Base-by-base conservation (phyloP, 2,329 filamentous ascomycete genomes). In the Ophioceras dolichostomum region DNA sequence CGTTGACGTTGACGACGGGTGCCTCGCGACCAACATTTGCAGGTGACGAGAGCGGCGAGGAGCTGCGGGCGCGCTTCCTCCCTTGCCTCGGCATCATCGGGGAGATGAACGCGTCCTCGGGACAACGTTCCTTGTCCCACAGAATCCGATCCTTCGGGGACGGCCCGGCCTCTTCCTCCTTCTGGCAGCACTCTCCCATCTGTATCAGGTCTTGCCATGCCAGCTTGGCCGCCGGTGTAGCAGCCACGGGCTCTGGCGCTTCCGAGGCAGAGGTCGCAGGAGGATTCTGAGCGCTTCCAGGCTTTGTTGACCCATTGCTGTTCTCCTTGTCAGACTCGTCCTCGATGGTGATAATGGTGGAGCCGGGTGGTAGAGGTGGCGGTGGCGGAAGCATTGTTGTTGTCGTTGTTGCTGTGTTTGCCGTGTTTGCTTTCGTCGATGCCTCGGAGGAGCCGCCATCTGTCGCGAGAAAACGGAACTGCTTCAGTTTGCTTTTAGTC, bases 41-140 rank as follows among this genome's bases (percentile, higher is more conserved):
- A 1, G 83, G 81, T 2, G 83, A 87, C 5, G 77, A 78, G 2
- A 68, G 59, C 1, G 83, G 82, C 1, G 83, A 87, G 10, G 82
- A 85, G 58, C 80, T 87, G 46, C 76, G 71, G 13, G 79, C 76
- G 39, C 83, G 71, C 55, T 87, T 88, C 46, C 66, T 72, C 43
- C 65, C 65, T 48, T 58, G 65, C 42, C 64, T 70, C 46, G 49
- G 60, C 59, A 61, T 60, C 56, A 64, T 67, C 37, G 63, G 70
- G 36, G 62, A 68, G 42, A 68, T 51, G 21, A 56, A 60, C 17
- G 61, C 57, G 29, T 53, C 61, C 10, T 56, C 45, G 10, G 49
- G 54, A 44, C 65, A 59, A 41, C 64, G 59, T 41, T 61, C 64
- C 39, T 65, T 68, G 43, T 76, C 65, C 78, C 78, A 82, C 20